Conservation (phyloP, 352 stramenopile species). For the Phytophthora sojae region DNA sequence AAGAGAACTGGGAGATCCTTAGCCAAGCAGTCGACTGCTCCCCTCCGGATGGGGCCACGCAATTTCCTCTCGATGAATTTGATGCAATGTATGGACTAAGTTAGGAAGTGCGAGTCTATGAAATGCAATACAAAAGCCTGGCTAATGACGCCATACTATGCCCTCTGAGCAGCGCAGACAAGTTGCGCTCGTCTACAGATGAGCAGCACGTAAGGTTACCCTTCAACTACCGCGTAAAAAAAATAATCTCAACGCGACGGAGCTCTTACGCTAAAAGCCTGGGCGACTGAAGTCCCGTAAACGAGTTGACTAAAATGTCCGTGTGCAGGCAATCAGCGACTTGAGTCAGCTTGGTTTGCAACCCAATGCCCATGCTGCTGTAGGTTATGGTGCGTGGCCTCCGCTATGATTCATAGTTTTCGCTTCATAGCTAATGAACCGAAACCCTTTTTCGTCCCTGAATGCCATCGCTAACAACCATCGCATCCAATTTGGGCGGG, state of each 20-base stretch:
- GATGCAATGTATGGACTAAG: conserved; percentile 12
- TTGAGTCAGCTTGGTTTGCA: neutral
- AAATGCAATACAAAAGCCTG: neutral
- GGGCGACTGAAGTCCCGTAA: neutral
- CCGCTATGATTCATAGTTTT: no score
- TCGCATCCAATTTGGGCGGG: neutral
- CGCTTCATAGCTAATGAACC: no score
- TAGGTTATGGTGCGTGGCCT: no score
- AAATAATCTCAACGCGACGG: neutral
- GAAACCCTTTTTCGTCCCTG: neutral
- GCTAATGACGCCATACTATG: neutral
- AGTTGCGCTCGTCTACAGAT: no score
- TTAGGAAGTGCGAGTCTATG: neutral
- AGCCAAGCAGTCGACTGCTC: conserved; percentile 15
- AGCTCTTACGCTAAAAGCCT: neutral
- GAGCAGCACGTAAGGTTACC: no score
- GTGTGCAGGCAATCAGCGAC: neutral
- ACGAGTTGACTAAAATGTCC: neutral
- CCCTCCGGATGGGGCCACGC: neutral
- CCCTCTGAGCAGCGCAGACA: neutral
- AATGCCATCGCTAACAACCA: neutral
- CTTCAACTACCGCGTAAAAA: neutral
- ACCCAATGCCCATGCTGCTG: no score
- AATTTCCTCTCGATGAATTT: conserved; percentile 13
- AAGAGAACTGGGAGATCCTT: conserved; percentile 19